Base-by-base conservation (phyloP, 805 yeast species). In the Saccharomycopsis capsularis region DNA sequence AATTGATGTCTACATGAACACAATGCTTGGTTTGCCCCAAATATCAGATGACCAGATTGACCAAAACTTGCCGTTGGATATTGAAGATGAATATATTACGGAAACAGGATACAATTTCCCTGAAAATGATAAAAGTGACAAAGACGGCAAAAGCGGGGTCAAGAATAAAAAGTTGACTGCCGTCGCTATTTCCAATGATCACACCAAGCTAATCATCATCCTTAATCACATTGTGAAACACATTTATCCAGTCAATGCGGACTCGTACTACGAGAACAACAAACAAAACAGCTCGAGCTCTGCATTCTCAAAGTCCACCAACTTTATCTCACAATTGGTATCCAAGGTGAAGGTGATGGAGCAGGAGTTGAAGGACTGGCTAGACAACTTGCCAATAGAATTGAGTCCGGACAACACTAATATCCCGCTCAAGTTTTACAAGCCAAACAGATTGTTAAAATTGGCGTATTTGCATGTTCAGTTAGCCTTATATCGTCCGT, bases 1-100 rank as follows among this genome's bases (percentile, higher is more conserved):
- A 62, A 84, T 88, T 83, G 96, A 90, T 60, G 79, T 87, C 40
- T 89, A 90, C 62, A 85, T 88, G 58, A 86, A 85, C 62, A 84
- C 95, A 6, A 80, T 89, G 68, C 63, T 90, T 55, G 96, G 96
- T 1, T 69, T 89, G 44, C 97, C 97, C 1, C 69, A 87, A 50
- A 76, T 88, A 16, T 69, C 78, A 43, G 84, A 82, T 53, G 85
- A 81, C 54, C 95, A 87, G 56, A 81, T 86, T 55, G 95, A 89
- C 65, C 96, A 89, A 63, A 90, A 83, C 44, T 70, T 87, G 55
- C 96, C 96, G 1, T 67, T 75, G 30, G 95, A 88, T 59, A 67
- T 87, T 32, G 96, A 88, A 59, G 96, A 89, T 64, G 95, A 87
- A 57, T 82, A 82, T 59, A 82, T 89, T 48, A 85, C 93, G 1